Conservation (phyloP, 495 filamentous ascomycete species). For the Tuber umbilicatum region DNA sequence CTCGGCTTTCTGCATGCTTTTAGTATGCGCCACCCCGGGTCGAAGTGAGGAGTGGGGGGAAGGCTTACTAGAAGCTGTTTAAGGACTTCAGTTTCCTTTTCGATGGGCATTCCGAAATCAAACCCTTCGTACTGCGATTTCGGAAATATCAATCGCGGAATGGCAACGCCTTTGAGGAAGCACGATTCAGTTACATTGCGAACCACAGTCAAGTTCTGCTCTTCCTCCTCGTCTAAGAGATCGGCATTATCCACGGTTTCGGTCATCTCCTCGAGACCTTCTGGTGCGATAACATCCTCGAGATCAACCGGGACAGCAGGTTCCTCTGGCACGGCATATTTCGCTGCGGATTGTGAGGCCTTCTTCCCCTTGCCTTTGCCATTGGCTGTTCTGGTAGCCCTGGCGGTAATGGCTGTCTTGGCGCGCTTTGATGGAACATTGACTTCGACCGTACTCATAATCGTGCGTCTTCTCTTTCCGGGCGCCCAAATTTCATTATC, state of each 20-base stretch:
- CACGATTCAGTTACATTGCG: not conserved
- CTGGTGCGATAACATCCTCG: not conserved
- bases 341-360: too few relatives aligned
- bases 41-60: not conserved
- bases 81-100: conserved; percentile 40
- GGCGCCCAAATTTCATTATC: not conserved
- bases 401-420: not conserved
- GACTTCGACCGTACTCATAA: not conserved
- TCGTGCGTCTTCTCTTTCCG: not conserved
- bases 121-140: conserved; percentile 44
- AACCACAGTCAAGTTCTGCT: not conserved
- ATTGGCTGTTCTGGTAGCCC: not conserved
- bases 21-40: not conserved
- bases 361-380: not conserved
- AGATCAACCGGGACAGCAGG: not conserved
- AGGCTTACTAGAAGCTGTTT: conserved; percentile 36
- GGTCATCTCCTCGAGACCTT: conserved; percentile 4
- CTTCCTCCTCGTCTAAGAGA: not conserved
- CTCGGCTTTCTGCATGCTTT: conserved; percentile 1
- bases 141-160: conserved; percentile 39
- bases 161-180: not conserved
- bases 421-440: not conserved
- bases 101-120: conserved; percentile 29
- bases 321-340: not conserved
- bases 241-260: not conserved